Evolutionary conservation across 1,284 basidiomycete genomes (phyloP).

Genomic region (Erythrobasidium hasegawianum): DNA sequence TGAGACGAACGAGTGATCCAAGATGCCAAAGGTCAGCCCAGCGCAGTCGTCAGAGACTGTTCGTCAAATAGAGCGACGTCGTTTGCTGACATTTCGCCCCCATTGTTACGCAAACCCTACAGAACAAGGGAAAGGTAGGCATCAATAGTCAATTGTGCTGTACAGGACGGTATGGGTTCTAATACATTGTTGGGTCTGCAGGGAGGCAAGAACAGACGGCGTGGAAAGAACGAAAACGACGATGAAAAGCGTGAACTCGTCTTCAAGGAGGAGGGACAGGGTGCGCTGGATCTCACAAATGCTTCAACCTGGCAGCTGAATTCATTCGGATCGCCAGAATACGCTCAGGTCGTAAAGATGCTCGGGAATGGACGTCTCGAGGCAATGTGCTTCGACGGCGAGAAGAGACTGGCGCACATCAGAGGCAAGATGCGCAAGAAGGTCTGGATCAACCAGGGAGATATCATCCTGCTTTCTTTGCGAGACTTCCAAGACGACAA

Average conservation of each 20-base stretch:
- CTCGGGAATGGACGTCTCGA: conserved; percentile 96
- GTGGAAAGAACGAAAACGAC: conserved; percentile 99
- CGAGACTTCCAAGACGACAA: conserved; percentile 99
- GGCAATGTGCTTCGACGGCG: conserved; percentile 96
- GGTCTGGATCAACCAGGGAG: conserved; percentile 99
- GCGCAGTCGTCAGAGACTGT: no score
- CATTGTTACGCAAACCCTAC: neutral
- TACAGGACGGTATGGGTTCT: neutral
- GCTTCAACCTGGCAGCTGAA: neutral
- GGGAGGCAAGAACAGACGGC: conserved; percentile 98
- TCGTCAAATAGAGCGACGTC: neutral
- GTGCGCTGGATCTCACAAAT: conserved; percentile 46
- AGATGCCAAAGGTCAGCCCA: conserved; percentile 16
- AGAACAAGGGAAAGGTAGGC: conserved; percentile 36
- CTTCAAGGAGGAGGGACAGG: conserved; percentile 97
- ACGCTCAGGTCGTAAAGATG: conserved; percentile 98
- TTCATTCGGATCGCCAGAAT: conserved; percentile 58
- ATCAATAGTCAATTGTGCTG: neutral
- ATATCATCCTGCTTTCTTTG: conserved; percentile 92
- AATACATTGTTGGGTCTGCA: conserved; percentile 48
- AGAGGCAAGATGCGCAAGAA: conserved; percentile 99
- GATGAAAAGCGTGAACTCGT: conserved; percentile 98
- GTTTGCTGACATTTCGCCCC: neutral
- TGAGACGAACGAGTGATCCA: neutral
- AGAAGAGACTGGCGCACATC: conserved; percentile 96